Evolutionary conservation across 257 asterid genomes (phyloP).

Genomic region (Coffea canephora): DNA sequence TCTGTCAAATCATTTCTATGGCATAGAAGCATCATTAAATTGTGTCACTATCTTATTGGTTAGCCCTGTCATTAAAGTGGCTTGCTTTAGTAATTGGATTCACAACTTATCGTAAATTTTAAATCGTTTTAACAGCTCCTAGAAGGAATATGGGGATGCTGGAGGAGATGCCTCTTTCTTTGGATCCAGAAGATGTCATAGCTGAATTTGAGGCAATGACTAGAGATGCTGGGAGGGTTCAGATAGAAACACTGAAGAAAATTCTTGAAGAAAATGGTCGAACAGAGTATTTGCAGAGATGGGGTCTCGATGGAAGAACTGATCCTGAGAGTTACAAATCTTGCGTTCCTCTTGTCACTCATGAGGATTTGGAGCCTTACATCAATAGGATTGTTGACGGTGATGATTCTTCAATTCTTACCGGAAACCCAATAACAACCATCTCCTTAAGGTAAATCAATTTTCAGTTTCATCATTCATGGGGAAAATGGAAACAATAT

Average conservation of each 20-base stretch:
- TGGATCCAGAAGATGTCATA: slow-evolving; percentile 59
- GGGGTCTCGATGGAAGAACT: slow-evolving; percentile 73
- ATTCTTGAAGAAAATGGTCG: slow-evolving; percentile 78
- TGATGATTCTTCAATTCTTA: slow-evolving; percentile 54
- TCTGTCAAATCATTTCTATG: not conserved
- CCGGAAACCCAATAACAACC: slow-evolving; percentile 69
- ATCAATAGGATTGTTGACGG: slow-evolving; percentile 80
- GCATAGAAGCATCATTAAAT: not conserved
- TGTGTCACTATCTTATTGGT: not conserved
- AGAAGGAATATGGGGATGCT: slow-evolving; percentile 39
- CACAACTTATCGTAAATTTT: not conserved
- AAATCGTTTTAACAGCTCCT: slow-evolving; percentile 9
- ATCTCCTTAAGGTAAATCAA: slow-evolving; percentile 74
- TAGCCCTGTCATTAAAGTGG: not conserved
- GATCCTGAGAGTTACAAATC: slow-evolving; percentile 62
- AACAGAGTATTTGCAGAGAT: slow-evolving; percentile 67
- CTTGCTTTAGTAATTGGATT: not conserved
- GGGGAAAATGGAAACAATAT: not conserved
- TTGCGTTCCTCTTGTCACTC: slow-evolving; percentile 68
- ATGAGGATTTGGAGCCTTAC: slow-evolving; percentile 75
- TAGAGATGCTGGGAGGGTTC: slow-evolving; percentile 63
- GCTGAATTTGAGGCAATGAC: slow-evolving; percentile 77
- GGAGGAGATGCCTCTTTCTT: slow-evolving; percentile 58
- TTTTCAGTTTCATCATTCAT: not conserved
- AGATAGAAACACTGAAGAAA: slow-evolving; percentile 62